These are phyloP conservation scores for Suillus americanus DNA, from an alignment of 768 basidiomycete genomes.

Conservation along the genomic window DNA sequence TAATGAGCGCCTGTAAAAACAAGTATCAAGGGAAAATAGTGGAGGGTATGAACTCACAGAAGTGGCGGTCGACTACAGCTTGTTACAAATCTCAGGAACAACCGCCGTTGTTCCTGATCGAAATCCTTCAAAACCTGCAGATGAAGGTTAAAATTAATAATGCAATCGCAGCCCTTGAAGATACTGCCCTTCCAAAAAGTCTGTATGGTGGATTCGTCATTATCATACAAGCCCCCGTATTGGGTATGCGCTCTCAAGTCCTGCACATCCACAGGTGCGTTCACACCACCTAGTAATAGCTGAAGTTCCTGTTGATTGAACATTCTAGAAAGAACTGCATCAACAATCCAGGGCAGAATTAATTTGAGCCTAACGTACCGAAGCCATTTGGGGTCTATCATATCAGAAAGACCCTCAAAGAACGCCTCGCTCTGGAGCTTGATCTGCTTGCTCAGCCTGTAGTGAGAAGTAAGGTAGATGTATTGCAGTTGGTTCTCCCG, in stretches of 20 bases:
- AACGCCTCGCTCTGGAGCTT: constrained; percentile 80
- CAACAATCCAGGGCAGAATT: constrained; percentile 1
- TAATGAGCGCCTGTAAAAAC: background rate
- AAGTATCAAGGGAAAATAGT: background rate
- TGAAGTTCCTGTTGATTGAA: constrained; percentile 97
- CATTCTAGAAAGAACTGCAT: constrained; percentile 55
- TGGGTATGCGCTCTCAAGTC: constrained; percentile 77
- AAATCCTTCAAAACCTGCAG: constrained; percentile 74
- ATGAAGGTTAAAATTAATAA: background rate
- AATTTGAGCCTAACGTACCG: constrained; percentile 38
- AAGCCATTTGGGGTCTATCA: constrained; percentile 90
- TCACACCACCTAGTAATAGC: constrained; percentile 86
- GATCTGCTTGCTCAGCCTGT: constrained; percentile 87
- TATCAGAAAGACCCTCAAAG: constrained; percentile 89
- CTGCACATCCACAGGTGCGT: constrained; percentile 79
- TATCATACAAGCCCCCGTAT: constrained; percentile 79
- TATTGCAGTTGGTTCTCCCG: constrained; percentile 87
- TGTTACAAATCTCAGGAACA: constrained; percentile 87
- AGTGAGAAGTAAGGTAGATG: constrained; percentile 87
- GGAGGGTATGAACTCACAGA: constrained; percentile 50
- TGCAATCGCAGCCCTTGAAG: constrained; percentile 4
- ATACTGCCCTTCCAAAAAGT: constrained; percentile 76
- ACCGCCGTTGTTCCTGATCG: constrained; percentile 74
- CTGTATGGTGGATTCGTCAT: constrained; percentile 67
- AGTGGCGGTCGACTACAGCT: constrained; percentile 89